phyloP scores from a whole-genome alignment of 257 asterid species.

The Thymus mandschuricus region DNA sequence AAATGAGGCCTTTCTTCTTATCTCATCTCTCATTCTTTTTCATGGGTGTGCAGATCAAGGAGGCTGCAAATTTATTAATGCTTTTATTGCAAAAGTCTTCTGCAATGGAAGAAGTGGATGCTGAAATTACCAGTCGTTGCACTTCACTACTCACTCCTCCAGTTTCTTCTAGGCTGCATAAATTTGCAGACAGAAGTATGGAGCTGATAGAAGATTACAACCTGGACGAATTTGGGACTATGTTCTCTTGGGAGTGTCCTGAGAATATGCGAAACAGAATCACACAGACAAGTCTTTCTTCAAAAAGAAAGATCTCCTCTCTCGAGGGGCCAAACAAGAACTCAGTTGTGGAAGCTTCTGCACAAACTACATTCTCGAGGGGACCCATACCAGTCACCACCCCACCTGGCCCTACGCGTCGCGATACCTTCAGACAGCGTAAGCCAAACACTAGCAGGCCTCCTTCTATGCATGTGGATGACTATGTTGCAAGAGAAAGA shows the following conservation, averaged over 20 bases:
- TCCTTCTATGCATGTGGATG: conserved; percentile 99
- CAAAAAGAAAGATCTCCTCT: conserved; percentile 71
- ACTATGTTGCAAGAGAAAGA: conserved; percentile 94
- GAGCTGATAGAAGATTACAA: conserved; percentile 57
- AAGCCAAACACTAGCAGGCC: conserved; percentile 98
- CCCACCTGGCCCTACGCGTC: conserved; percentile 78
- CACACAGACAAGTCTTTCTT: conserved; percentile 59
- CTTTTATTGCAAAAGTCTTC: conserved; percentile 62
- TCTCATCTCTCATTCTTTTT: conserved; percentile 20
- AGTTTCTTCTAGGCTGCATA: conserved; percentile 57
- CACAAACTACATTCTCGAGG: conserved; percentile 70
- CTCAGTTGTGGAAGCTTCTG: conserved; percentile 51
- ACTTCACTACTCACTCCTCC: conserved; percentile 41
- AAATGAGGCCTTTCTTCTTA: background rate
- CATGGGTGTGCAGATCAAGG: conserved; percentile 59
- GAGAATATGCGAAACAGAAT: conserved; percentile 86
- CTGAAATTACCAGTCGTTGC: conserved; percentile 41
- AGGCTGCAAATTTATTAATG: conserved; percentile 43
- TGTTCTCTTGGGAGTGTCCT: conserved; percentile 89
- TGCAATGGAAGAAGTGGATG: conserved; percentile 49
- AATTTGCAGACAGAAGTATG: conserved; percentile 48
- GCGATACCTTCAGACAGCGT: conserved; percentile 94
- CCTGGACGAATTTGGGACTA: conserved; percentile 61
- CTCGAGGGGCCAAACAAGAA: conserved; percentile 67
- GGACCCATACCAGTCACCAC: conserved; percentile 59